phyloP scores from a whole-genome alignment of 1,139 yeast genomes.

The Kurtzmaniella quercitrusa region DNA sequence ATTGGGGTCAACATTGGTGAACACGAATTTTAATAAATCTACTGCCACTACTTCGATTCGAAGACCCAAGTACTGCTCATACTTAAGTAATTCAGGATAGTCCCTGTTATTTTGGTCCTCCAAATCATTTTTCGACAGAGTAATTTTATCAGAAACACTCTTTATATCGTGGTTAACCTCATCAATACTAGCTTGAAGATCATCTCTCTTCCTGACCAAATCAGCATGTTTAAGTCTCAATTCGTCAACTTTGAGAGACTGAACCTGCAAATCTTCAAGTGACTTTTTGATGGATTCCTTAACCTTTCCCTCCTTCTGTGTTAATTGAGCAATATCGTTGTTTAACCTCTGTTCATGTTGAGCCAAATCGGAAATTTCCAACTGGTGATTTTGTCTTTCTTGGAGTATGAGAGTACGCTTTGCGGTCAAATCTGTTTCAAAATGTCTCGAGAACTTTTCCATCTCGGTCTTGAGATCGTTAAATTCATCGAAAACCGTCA shows the following conservation, averaged over 20 bases:
- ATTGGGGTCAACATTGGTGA: constrained; percentile 39
- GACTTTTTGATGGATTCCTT: constrained; percentile 16
- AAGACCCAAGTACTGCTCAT: constrained; percentile 44
- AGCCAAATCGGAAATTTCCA: constrained; percentile 25
- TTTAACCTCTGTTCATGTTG: constrained; percentile 23
- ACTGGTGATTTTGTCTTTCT: constrained; percentile 25
- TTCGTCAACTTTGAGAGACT: constrained; percentile 25
- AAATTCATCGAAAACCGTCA: constrained; percentile 19
- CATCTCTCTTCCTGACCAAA: constrained; percentile 17
- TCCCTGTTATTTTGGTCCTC: constrained; percentile 29
- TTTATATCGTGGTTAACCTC: constrained; percentile 20
- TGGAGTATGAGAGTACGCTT: constrained; percentile 25
- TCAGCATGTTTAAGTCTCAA: constrained; percentile 20
- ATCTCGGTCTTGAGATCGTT: constrained; percentile 25
- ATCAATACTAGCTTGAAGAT: constrained; percentile 23
- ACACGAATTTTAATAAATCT: constrained; percentile 35
- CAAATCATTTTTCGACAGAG: constrained; percentile 16
- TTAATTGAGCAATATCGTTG: constrained; percentile 18
- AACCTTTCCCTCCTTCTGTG: constrained; percentile 18
- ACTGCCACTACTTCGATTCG: constrained; percentile 36
- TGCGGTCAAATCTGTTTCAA: constrained; percentile 22
- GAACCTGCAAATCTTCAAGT: constrained; percentile 18
- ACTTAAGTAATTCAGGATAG: constrained; percentile 35
- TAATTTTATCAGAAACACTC: constrained; percentile 16
- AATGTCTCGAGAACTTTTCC: constrained; percentile 23